Evolutionary conservation across 106 monocot genomes (phyloP).

Genomic region (Dendrobium officinale): DNA sequence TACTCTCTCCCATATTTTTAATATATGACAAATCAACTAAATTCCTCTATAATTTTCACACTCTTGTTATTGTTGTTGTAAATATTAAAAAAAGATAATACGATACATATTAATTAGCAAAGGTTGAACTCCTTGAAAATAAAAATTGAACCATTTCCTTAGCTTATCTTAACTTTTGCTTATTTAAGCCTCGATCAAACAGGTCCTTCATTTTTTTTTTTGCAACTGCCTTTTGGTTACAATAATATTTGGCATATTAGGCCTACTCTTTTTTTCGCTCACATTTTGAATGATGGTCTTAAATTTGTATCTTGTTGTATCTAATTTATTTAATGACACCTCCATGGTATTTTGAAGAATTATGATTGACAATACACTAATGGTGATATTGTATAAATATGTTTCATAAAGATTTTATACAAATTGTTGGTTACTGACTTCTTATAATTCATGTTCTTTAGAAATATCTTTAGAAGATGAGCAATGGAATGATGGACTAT

Average conservation of each 20-base stretch:
- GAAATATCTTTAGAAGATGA: conserved; percentile 81
- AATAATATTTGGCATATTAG: no score
- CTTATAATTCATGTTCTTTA: conserved; percentile 25
- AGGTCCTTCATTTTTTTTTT: no score
- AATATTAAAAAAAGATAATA: no score
- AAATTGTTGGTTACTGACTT: background rate
- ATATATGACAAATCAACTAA: no score
- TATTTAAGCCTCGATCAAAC: background rate
- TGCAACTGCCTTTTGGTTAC: background rate
- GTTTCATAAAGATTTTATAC: background rate
- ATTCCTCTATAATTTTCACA: no score
- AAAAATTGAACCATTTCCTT: background rate
- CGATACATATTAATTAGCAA: no score
- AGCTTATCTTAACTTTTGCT: background rate
- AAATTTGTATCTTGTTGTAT: background rate
- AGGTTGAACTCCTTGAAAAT: no score
- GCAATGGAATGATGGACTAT: conserved; percentile 95
- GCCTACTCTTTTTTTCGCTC: background rate
- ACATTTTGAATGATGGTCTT: background rate
- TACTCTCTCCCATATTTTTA: no score
- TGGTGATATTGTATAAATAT: background rate
- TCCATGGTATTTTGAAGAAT: background rate
- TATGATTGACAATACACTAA: background rate
- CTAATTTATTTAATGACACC: background rate
- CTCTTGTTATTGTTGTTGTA: no score